Conservation (phyloP, 768 basidiomycete species). For the Tylopilus balloui region DNA sequence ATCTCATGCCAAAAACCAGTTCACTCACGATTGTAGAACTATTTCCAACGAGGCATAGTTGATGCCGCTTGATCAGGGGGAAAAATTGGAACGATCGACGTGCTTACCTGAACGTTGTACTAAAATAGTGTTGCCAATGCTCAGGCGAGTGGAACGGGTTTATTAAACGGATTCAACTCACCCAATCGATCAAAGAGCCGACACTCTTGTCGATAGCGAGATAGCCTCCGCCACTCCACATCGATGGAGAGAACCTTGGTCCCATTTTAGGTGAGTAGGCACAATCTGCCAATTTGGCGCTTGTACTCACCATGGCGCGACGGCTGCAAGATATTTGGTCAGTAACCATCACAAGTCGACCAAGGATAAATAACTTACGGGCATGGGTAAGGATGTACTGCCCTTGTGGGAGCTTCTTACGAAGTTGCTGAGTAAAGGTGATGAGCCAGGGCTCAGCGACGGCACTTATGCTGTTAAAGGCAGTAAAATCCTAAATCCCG, state of each 20-base stretch:
- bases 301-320: conserved; percentile 17
- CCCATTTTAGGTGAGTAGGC: background rate
- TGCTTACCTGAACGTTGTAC: conserved; percentile 38
- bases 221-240: conserved; percentile 33
- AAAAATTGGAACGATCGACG: background rate
- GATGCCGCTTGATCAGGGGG: background rate
- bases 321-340: conserved; percentile 4
- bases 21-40: background rate
- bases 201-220: conserved; percentile 33
- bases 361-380: conserved; percentile 20
- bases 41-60: background rate
- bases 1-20: background rate
- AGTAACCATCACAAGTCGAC: background rate
- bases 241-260: conserved; percentile 18
- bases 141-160: background rate
- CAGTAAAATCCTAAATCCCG: conserved; percentile 28
- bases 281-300: background rate
- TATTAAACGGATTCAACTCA: conserved; percentile 12
- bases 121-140: background rate
- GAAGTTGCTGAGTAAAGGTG: conserved; percentile 30
- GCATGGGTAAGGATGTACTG: conserved; percentile 34
- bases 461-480: conserved; percentile 34
- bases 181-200: conserved; percentile 44
- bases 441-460: conserved; percentile 35
- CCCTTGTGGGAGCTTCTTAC: conserved; percentile 29